Base-by-base conservation (phyloP, 2,329 filamentous ascomycete species). In the Exophiala mesophila region DNA sequence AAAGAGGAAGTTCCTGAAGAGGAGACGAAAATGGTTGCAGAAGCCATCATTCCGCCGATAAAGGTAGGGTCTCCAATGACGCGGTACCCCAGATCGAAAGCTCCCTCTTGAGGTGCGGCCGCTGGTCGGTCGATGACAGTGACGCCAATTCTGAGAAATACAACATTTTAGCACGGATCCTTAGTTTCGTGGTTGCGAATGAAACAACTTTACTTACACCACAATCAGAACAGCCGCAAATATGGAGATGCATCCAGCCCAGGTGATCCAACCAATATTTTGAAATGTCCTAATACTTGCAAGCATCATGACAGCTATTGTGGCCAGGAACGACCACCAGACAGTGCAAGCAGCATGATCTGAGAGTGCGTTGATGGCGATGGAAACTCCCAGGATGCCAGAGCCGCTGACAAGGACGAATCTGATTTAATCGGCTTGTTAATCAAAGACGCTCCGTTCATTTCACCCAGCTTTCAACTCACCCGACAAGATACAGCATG, bases 181-280 rank as follows among this genome's bases (percentile, higher is more conserved):
- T n/a, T n/a, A n/a, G n/a, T n/a, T n/a, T n/a, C n/a, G n/a, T n/a
- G n/a, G n/a, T n/a, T n/a, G n/a, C n/a, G n/a, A n/a, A n/a, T n/a
- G n/a, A n/a, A n/a, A n/a, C n/a, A n/a, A n/a, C n/a, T n/a, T n/a
- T n/a, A n/a, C n/a, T n/a, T n/a, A n/a, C n/a, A n/a, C n/a, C n/a
- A n/a, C n/a, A n/a, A 52, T 53, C 38, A 58, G 54, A 12, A 58
- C 55, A 50, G 78, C 76, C 12, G 70, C 61, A 49, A 76, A 80
- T 29, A 82, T 71, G 19, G 71, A 76, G 4, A 70, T 44, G 54
- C 82, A 80, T 0, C 78, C 78, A 8, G 68, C 70, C 72, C 76
- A 83, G 1, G 76, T 79, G 32, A 82, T 60, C 74, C 75, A 80
- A 3, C 73, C 75, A 41, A 44, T 16, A 26, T 21, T 30, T 16